Base-by-base conservation (phyloP, 306 rosid genomes). In the Oxytropis ochrocephala region DNA sequence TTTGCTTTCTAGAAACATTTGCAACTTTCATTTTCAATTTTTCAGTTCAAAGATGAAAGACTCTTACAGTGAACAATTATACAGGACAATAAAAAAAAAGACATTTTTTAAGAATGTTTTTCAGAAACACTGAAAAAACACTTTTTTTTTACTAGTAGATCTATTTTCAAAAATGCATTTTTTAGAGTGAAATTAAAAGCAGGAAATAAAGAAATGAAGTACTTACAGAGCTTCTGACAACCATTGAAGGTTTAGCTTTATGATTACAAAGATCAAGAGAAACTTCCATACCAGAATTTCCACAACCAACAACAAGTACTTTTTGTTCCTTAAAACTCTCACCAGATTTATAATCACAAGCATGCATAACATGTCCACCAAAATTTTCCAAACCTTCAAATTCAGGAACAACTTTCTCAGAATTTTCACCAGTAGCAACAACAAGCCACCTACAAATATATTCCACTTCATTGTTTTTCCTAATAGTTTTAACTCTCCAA, bases 271-370 rank as follows among this genome's bases (percentile, higher is more conserved):
- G 97, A 84, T 94, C 98, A 73, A 94, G 92, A 12, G 92, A 94
- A 13, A 88, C 88, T 71, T 94, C 98, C 98, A 94, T 94, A 67
- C 98, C 97, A 0, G 98, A 90, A 74, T 94, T 94, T 21, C 98
- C 98, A 68, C 98, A 90, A 0, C 98, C 98, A 46, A 94, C 95
- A 11, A 94, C 96, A 2, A 94, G 91, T 0, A 94, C 96, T 27
- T 49, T 59, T 58, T 88, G 77, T 2, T 89, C 96, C 3, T 18
- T 7, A 64, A 77, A 85, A n/a, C 68, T 58, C 53, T 58, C 75
- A 2, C 98, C 97, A 0, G 95, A 84, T 80, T 84, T 88, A 41
- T 88, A 90, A 10, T 94, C 97, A 78, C 98, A 94, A 57, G 95
- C 83, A 84, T 94, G 97, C 73, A 83, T 52, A 11, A 94, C 86